Percentiles rank a stretch among this genome's conserved stretches.
Conservation (phyloP, 805 yeast species). For the Nakazawaea laoshanensis region DNA sequence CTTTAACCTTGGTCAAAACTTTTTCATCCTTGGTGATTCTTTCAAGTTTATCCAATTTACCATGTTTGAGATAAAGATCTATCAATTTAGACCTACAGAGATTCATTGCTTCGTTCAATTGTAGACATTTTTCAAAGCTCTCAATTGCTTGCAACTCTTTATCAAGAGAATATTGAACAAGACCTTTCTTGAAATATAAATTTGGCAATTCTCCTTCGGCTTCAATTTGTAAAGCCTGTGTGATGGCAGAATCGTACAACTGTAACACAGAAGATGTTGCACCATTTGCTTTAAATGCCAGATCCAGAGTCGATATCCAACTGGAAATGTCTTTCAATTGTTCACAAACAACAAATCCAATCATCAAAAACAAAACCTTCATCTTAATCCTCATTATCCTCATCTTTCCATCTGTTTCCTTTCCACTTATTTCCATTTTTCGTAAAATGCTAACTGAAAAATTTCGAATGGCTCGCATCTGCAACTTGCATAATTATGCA, state of each 20-base stretch:
- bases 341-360: no score
- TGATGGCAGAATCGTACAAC: constrained; percentile 19
- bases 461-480: no score
- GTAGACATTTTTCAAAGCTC: constrained; percentile 41
- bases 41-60: constrained; percentile 32
- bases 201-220: constrained; percentile 24
- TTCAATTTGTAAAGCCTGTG: constrained; percentile 12
- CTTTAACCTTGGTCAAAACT: constrained; percentile 10
- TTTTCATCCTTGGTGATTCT: not conserved
- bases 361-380: no score
- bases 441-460: no score
- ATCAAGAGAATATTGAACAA: constrained; percentile 49
- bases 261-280: constrained; percentile 20
- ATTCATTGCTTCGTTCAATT: constrained; percentile 24
- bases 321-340: no score
- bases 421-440: no score
- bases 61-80: constrained; percentile 44
- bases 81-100: constrained; percentile 43
- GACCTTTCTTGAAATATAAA: constrained; percentile 50
- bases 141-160: constrained; percentile 43
- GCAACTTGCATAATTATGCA: no score
- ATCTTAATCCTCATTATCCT: no score
- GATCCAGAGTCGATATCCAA: no score
- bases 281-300: constrained; percentile 14
- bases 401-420: no score